Base-by-base conservation (phyloP, 495 filamentous ascomycete genomes). In the Hypoxylon cercidicola region DNA sequence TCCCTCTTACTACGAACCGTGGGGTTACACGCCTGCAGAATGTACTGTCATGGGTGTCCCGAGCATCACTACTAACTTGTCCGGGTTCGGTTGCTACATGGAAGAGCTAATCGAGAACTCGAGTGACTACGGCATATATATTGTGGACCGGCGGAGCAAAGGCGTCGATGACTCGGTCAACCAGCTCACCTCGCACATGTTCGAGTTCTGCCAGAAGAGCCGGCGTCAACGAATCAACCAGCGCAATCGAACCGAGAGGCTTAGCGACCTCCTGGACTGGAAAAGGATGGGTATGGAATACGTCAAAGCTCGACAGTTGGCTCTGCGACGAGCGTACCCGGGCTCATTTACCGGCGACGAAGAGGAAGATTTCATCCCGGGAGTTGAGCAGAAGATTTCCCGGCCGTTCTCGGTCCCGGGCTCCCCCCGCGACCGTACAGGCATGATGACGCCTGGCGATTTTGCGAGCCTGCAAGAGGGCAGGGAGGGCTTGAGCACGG, bases 221-320 rank as follows among this genome's bases (percentile, higher is more conserved):
- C 88, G 93, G 58, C 87, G 95, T 34, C 95, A 99, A 75, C 89
- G 95, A 18, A 99, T 99, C 81, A 99, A 99, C 80, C 96, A 97
- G 79, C 87, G 95, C 15, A 99, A 99, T 79, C 87, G 95, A n/a
- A 98, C 96, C 0, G 95, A 99, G 79, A 87, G 95, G 19, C 79
- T 99, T 48, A 96, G 93, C 68, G 95, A 99, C 74, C 82, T 99
- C 28, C 81, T 99, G 45, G 95, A 99, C 77, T 99, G 95, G 95
- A 99, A 99, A 83, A 84, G 95, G 39, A 99, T 99, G 95, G 95
- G 95, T 10, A 87, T 97, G 90, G 95, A 99, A 76, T 99, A 99
- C 67, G 91, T 97, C 77, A 99, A 99, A 79, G 95, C 95, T 32
- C 87, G 95, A 34, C 96, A 98, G 76, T 77, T 99, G 59, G 95